A percentile compares a stretch with the other conserved stretches of the same genome.
phyloP scores from a whole-genome alignment of 2,329 filamentous ascomycete genomes.

The Apiospora aurea region DNA sequence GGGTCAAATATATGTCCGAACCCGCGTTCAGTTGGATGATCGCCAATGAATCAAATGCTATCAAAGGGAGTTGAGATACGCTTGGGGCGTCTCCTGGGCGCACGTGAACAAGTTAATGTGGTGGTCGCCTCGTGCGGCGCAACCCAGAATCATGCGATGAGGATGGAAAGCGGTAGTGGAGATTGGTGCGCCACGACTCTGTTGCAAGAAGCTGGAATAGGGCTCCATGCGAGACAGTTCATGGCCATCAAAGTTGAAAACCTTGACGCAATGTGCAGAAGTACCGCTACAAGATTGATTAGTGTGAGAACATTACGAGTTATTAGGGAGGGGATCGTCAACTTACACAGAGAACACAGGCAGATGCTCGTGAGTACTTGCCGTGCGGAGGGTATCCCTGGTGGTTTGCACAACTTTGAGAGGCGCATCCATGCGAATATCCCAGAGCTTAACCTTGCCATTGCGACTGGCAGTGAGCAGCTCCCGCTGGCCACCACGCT shows the following conservation, averaged over 20 bases:
- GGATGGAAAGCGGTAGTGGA: constrained; percentile 93
- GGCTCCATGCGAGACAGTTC: constrained; percentile 86
- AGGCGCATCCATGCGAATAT: constrained; percentile 85
- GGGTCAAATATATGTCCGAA: not conserved
- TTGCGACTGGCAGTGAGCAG: constrained; percentile 89
- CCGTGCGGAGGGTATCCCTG: constrained; percentile 78
- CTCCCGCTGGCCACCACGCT: constrained; percentile 91
- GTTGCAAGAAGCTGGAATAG: constrained; percentile 85
- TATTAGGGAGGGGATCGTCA: not conserved
- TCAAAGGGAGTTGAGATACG: constrained; percentile 24
- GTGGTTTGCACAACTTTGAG: constrained; percentile 78
- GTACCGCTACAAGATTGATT: constrained; percentile 70
- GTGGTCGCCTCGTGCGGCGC: constrained; percentile 83
- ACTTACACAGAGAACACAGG: constrained; percentile 94
- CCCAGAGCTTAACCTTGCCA: constrained; percentile 94
- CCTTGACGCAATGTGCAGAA: constrained; percentile 85
- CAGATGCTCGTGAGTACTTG: constrained; percentile 94
- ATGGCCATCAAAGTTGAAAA: constrained; percentile 86
- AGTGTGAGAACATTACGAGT: constrained; percentile 32
- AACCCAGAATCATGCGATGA: constrained; percentile 89
- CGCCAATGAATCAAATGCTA: not conserved
- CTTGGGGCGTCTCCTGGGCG: constrained; percentile 52
- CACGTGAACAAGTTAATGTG: constrained; percentile 90
- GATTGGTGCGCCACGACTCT: constrained; percentile 82
- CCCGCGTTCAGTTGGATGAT: not conserved